Evolutionary conservation across 192 early-diverging fungal genomes (phyloP).

Genomic region (Kappamyces sp.): DNA sequence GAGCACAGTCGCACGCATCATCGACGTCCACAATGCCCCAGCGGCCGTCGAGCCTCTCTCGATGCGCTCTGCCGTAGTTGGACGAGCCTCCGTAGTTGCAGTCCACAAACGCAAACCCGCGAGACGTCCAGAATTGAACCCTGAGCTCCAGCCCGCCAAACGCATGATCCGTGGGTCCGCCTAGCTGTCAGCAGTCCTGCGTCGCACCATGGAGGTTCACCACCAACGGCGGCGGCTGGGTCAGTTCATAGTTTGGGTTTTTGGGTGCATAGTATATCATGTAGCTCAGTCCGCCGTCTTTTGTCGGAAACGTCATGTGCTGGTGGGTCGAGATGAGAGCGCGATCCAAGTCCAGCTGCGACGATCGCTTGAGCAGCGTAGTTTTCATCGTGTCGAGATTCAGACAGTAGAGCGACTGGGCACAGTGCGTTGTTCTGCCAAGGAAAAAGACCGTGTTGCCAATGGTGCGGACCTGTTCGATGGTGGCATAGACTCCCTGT

Average conservation of each 20-base stretch:
- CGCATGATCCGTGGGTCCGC: constrained; percentile 48
- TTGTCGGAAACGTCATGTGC: constrained; percentile 58
- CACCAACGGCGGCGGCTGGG: constrained; percentile 60
- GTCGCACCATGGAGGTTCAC: constrained; percentile 62
- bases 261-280: constrained; percentile 60
- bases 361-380: constrained; percentile 11
- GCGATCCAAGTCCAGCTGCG: not conserved
- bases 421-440: constrained; percentile 12
- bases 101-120: constrained; percentile 67
- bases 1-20: constrained; percentile 68
- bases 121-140: constrained; percentile 71
- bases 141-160: constrained; percentile 34
- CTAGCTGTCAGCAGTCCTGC: too few species aligned
- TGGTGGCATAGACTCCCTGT: not conserved
- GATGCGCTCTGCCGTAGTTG: constrained; percentile 63
- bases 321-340: constrained; percentile 58
- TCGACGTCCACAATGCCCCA: constrained; percentile 75
- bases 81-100: constrained; percentile 78
- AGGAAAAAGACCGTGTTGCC: constrained; percentile 11
- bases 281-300: constrained; percentile 30
- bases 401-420: constrained; percentile 5
- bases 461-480: not conserved
- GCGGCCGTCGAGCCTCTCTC: constrained; percentile 62
- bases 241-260: constrained; percentile 48
- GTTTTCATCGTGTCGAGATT: not conserved